Base-by-base conservation (phyloP, 2,329 filamentous ascomycete genomes). In the Alternaria consortialis region DNA sequence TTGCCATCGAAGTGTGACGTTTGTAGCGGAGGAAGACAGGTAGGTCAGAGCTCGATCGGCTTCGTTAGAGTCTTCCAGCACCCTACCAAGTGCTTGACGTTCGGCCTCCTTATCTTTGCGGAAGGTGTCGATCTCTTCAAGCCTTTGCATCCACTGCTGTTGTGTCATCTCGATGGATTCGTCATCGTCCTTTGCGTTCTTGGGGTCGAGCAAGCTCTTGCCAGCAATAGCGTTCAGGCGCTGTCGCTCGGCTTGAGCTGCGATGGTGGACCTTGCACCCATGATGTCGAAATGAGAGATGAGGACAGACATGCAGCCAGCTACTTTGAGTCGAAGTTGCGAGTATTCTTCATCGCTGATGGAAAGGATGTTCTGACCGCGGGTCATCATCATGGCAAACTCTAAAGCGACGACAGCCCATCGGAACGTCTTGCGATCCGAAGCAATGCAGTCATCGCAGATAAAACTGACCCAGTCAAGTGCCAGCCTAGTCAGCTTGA, bases 231-330 rank as follows among this genome's bases (percentile, higher is more conserved):
- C 90, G 71, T 97, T 94, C 67, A 94, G 86, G 43, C 92, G 87
- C 75, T 97, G 92, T 77, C 93, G 94, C 80, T 99, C 95, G 2
- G 93, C 93, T 80, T 97, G 93, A 5, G 95, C 95, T 11, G 95
- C 95, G 64, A 97, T 85, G 42, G 90, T 97, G 7, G 94, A 97
- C 72, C 94, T 89, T 27, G 95, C 95, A 25, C 95, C 95, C 91
- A 99, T 97, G 79, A 99, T 98, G 78, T 99, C 95, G 73, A 99
- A 99, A 79, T 99, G 95, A 9, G 94, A 97, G 68, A 99, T 98
- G 50, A 99, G 84, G 25, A 99, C 86, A 20, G 93, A 94, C 95
- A 99, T 99, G 79, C 95, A 99, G 0, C 94, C 94, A 8, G 93
- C 93, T 5, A 99, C 95, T 79, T 97, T 98, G 59, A 88, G 85